Percentiles rank a stretch among this genome's conserved stretches.
phyloP scores from a whole-genome alignment of 805 yeast genomes.

The Phaffomyces antillensis region DNA sequence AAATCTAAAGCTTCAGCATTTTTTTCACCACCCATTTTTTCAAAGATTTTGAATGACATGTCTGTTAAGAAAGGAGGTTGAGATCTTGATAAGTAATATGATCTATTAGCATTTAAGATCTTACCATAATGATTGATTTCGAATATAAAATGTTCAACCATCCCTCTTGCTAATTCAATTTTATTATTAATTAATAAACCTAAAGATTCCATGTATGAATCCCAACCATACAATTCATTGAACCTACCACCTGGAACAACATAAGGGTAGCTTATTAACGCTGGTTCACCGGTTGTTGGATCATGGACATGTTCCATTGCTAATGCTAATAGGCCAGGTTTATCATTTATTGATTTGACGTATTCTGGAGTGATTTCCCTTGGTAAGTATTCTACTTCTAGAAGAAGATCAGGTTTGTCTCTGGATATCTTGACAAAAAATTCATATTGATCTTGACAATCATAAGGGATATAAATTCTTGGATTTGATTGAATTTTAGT shows the following conservation, averaged over 20 bases:
- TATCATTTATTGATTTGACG: constrained; percentile 67
- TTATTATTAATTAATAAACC: constrained; percentile 69
- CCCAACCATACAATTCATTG: constrained; percentile 98
- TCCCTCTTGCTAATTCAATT: constrained; percentile 71
- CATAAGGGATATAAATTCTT: constrained; percentile 69
- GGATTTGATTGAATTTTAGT: constrained; percentile 69
- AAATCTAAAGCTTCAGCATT: constrained; percentile 50
- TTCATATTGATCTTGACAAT: constrained; percentile 64
- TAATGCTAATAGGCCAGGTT: constrained; percentile 81
- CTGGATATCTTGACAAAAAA: constrained; percentile 52
- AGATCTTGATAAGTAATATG: constrained; percentile 84
- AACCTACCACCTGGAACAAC: constrained; percentile 97
- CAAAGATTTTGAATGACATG: constrained; percentile 68
- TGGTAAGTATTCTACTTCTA: constrained; percentile 78
- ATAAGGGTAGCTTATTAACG: constrained; percentile 67
- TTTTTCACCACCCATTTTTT: constrained; percentile 44
- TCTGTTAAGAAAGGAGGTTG: constrained; percentile 97
- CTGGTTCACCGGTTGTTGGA: constrained; percentile 42
- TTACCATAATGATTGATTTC: constrained; percentile 89
- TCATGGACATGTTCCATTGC: constrained; percentile 54
- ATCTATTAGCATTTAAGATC: constrained; percentile 87
- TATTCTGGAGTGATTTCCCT: constrained; percentile 66
- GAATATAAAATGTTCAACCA: constrained; percentile 87
- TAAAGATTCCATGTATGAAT: constrained; percentile 84
- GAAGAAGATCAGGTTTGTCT: constrained; percentile 44